Base-by-base conservation (phyloP, 2,329 filamentous ascomycete species). In the Basipetospora chlamydospora region DNA sequence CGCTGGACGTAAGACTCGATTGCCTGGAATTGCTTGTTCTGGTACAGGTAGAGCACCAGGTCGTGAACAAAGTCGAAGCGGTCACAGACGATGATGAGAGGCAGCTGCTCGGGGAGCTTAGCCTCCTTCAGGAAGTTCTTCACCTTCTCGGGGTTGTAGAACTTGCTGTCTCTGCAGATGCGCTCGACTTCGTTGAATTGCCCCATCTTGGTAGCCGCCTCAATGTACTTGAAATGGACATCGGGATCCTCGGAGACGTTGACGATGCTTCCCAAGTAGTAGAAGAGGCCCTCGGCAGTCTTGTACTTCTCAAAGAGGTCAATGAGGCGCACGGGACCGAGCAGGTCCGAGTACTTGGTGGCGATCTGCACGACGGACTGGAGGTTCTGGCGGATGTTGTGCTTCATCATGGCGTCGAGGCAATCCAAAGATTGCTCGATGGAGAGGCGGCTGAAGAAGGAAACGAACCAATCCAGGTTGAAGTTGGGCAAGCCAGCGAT, bases 81-180 rank as follows among this genome's bases (percentile, higher is more conserved):
- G 55, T 98, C 90, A 61, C 92, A 98, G 41, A 98, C 86, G 48
- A 96, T 95, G 61, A 98, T 98, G 38, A 98, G 67, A 29, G 90
- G 90, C 29, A 98, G 70, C 62, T 95, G 88, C 58, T 98, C 90
- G 2, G 80, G 77, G 30, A 98, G 67, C 46, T 79, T 81, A 38
- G 90, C 88, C 57, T 98, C 92, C 65, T 98, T 98, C 43, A 98
- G 66, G 73, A 96, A 98, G 66, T 98, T 98, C 70, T 95, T 95
- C 40, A 95, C 85, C 67, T 94, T 93, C 59, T 95, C 86, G 0
- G 86, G 72, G 56, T 95, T 88, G 61, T 86, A 88, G 52, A 72
- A 70, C 56, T 81, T 86, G 68, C 80, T 92, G 57, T 98, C 90
- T 42, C 92, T 78, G 64, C 88, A 96, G 51, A 98, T 88, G 38